A percentile compares a stretch with the other conserved stretches of the same genome.
Evolutionary conservation across 1,139 yeast species (phyloP).

Genomic region (Chernovozyma sophiae-reginae): DNA sequence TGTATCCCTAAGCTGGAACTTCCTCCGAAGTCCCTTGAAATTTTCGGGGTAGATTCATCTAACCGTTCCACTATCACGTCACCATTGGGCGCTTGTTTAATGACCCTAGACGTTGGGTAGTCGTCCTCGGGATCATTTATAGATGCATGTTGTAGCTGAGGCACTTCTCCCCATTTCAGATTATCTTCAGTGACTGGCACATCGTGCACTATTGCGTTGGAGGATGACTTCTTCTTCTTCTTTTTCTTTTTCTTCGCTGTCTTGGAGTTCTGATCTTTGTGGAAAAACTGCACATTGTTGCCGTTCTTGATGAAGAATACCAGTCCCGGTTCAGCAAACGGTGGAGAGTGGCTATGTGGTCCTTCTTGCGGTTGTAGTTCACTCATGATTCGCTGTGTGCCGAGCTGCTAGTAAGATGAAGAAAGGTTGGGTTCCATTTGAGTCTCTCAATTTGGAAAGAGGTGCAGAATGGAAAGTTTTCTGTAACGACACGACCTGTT

Average conservation of each 20-base stretch:
- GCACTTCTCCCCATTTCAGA: slow-evolving; percentile 11
- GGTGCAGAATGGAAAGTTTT: too few species aligned
- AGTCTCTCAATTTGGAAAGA: too few species aligned
- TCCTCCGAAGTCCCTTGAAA: background rate
- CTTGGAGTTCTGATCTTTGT: slow-evolving; percentile 16
- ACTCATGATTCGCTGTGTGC: too few species aligned
- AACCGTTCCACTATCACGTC: slow-evolving; percentile 63
- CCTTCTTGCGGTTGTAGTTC: too few species aligned
- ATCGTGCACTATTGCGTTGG: too few species aligned
- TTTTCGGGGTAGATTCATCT: slow-evolving; percentile 19
- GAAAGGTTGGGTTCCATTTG: too few species aligned
- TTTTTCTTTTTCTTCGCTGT: slow-evolving; percentile 26
- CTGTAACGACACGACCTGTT: background rate
- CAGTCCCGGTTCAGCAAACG: background rate
- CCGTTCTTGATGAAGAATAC: slow-evolving; percentile 31
- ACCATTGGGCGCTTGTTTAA: slow-evolving; percentile 70
- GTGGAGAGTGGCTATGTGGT: background rate
- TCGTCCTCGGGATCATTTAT: slow-evolving; percentile 56
- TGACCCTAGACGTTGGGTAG: slow-evolving; percentile 69
- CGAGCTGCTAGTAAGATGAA: too few species aligned
- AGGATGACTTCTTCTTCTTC: slow-evolving; percentile 16
- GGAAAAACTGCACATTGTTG: slow-evolving; percentile 59
- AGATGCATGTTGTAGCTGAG: slow-evolving; percentile 32
- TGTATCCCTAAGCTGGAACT: background rate
- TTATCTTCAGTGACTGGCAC: too few species aligned